Percentiles rank a stretch among this genome's conserved stretches.
phyloP scores from a whole-genome alignment of 2,329 filamentous ascomycete genomes.

The Trichoderma atroviride region DNA sequence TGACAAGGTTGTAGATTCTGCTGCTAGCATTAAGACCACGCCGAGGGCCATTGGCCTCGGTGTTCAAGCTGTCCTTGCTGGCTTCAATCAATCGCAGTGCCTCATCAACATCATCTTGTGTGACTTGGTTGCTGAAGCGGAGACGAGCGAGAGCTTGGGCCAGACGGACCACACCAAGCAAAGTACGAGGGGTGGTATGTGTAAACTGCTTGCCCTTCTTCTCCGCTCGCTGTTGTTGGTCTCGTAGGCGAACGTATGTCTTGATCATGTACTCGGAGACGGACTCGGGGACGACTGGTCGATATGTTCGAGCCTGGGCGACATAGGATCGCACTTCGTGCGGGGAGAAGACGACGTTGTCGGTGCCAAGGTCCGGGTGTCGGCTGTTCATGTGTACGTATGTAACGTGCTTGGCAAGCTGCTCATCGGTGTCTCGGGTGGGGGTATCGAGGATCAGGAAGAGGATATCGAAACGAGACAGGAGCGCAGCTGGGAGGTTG shows the following conservation, averaged over 20 bases:
- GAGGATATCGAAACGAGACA: slow-evolving; percentile 95
- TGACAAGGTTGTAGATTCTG: slow-evolving; percentile 94
- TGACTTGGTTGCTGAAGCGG: slow-evolving; percentile 82
- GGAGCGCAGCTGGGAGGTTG: slow-evolving; percentile 93
- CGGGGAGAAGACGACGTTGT: slow-evolving; percentile 78
- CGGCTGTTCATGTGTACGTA: slow-evolving; percentile 96
- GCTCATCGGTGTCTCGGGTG: slow-evolving; percentile 83
- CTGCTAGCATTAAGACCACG: slow-evolving; percentile 79
- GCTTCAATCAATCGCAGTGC: slow-evolving; percentile 88
- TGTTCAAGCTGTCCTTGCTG: slow-evolving; percentile 86
- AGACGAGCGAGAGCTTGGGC: slow-evolving; percentile 91
- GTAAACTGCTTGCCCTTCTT: slow-evolving; percentile 89
- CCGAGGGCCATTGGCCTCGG: slow-evolving; percentile 62
- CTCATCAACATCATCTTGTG: slow-evolving; percentile 93
- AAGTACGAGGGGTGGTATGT: slow-evolving; percentile 89
- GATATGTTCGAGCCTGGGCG: slow-evolving; percentile 85
- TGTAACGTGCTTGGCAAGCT: slow-evolving; percentile 92
- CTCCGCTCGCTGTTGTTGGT: slow-evolving; percentile 89
- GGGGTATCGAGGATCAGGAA: slow-evolving; percentile 97
- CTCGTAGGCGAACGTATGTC: slow-evolving; percentile 92
- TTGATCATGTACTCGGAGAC: slow-evolving; percentile 97
- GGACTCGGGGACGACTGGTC: slow-evolving; percentile 79
- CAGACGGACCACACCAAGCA: slow-evolving; percentile 89
- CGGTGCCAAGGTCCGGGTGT: slow-evolving; percentile 73
- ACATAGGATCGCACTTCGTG: slow-evolving; percentile 96